phyloP scores from a whole-genome alignment of 208 protist species.

The Trypanosomatidae sp. region DNA sequence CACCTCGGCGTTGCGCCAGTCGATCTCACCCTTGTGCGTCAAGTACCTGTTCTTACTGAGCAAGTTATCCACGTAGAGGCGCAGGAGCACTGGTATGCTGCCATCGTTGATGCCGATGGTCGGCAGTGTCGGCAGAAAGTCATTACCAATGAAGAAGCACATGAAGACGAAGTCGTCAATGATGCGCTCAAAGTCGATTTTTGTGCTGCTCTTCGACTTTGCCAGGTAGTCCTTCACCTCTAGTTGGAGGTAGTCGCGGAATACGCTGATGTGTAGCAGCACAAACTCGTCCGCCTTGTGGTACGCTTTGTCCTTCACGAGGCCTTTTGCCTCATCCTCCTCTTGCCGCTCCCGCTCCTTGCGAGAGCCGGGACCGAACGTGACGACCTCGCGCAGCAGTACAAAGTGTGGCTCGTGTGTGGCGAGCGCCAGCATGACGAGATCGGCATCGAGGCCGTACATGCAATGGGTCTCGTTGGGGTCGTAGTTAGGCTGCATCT shows the following conservation, averaged over 20 bases:
- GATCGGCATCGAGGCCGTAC: slow-evolving; percentile 98
- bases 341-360: slow-evolving; percentile 78
- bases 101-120: slow-evolving; percentile 95
- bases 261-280: slow-evolving; percentile 90
- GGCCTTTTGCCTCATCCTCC: slow-evolving; percentile 77
- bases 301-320: slow-evolving; percentile 80
- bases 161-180: slow-evolving; percentile 98
- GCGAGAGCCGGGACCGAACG: slow-evolving; percentile 65
- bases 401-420: slow-evolving; percentile 97
- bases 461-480: slow-evolving; percentile 97
- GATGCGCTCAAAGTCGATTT: slow-evolving; percentile 91
- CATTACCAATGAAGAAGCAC: slow-evolving; percentile 98
- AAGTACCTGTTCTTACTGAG: slow-evolving; percentile 74
- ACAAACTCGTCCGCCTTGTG: slow-evolving; percentile 88
- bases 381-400: slow-evolving; percentile 96
- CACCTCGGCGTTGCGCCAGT: slow-evolving; percentile 71
- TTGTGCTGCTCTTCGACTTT: slow-evolving; percentile 7
- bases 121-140: slow-evolving; percentile 98
- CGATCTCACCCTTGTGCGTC: slow-evolving; percentile 68
- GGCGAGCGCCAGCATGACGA: slow-evolving; percentile 97
- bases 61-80: slow-evolving; percentile 80
- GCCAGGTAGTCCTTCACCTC: slow-evolving; percentile 69
- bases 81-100: slow-evolving; percentile 85
- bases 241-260: slow-evolving; percentile 96
- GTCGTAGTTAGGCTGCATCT: slow-evolving; percentile 92